Evolutionary conservation across 495 filamentous ascomycete genomes (phyloP), one percentile per base, ranked within the genome.

Genomic region (Penicillium macrosclerotiorum): DNA sequence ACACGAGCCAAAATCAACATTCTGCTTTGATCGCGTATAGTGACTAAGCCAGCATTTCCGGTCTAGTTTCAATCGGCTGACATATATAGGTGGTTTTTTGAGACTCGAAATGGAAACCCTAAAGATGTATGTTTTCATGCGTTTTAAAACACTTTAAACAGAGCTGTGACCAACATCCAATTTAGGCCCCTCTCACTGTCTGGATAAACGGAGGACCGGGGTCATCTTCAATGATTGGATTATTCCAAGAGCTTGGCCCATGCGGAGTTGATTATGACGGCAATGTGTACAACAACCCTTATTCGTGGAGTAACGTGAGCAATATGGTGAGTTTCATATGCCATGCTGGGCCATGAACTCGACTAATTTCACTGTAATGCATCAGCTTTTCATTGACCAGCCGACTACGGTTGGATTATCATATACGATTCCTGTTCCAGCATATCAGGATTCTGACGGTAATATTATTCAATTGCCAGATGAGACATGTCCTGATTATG

Each of bases 141-240:
- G 16, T 22, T 5, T 17, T n/a, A 16, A 37, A 17, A 17, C 8
- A 9, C 1, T 8, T 18, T 16, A 8, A 13, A 4, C 5, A 20
- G 19, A 8, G 5, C 7, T 17, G 24, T 47, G 29, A 20, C 47
- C 19, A 30, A 18, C 5, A 1, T 22, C 1, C 25, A 8, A 40
- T 7, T 0, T 9, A 70, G 37, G 80, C 79, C n/a, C 78, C 78
- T 0, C 51, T 83, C 27, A 83, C 81, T 0, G 73, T 84, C 12
- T 85, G 80, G 80, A 76, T 85, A 57, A 83, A 83, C 55, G 80
- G 81, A 34, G 61, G 63, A 5, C 80, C 81, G 0, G 80, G 81
- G 6, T 74, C 71, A 5, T 76, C 71, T 26, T 78, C 73, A 26
- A 82, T 84, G 81, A 76, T 83, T 43, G 80, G 81, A 1, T 55